Base-by-base conservation (phyloP, 1,284 basidiomycete species). In the Bjerkandera adusta region DNA sequence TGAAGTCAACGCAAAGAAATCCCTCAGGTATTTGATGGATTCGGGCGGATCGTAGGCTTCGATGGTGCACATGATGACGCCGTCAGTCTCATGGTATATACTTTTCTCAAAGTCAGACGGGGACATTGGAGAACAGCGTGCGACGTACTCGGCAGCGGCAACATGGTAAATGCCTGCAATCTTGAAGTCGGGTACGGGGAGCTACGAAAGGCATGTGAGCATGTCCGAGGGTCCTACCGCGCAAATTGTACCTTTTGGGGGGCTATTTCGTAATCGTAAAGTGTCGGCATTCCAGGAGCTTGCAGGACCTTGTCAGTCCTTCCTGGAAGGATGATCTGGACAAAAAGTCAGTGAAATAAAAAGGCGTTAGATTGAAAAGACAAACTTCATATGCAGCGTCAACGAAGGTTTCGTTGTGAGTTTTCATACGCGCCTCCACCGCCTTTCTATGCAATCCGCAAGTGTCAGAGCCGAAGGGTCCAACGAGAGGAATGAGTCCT, bases 211-310 rank as follows among this genome's bases (percentile, higher is more conserved):
- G n/a, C 8, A 16, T 36, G 36, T 10, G 5, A 25, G 6, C 10
- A 15, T 13, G 4, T 25, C 12, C 38, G n/a, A 6, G 7, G 22
- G 11, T 8, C 15, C 4, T 13, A 3, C 32, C 13, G 13, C 12
- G 15, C 26, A 15, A 12, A 37, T 10, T 15, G 15, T 36, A 51
- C 47, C 35, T 26, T 27, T 22, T 54, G 49, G 2, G 52, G 49
- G 27, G 6, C 41, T 8, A 25, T 16, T 27, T 54, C 50, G 32
- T 54, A 47, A 22, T 49, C 44, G 33, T 51, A 49, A 33, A 51
- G 43, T 16, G 40, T 39, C 1, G 52, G 52, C 30, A 54, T n/a
- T 6, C 52, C 52, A 16, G 50, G 50, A 3, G 38, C 26, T 5
- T 34, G 18, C 5, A 51, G 27, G 15, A 54, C 26, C 10, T 47